Evolutionary conservation across 768 basidiomycete genomes (phyloP).

Genomic region (Lanmaoa rubissima): DNA sequence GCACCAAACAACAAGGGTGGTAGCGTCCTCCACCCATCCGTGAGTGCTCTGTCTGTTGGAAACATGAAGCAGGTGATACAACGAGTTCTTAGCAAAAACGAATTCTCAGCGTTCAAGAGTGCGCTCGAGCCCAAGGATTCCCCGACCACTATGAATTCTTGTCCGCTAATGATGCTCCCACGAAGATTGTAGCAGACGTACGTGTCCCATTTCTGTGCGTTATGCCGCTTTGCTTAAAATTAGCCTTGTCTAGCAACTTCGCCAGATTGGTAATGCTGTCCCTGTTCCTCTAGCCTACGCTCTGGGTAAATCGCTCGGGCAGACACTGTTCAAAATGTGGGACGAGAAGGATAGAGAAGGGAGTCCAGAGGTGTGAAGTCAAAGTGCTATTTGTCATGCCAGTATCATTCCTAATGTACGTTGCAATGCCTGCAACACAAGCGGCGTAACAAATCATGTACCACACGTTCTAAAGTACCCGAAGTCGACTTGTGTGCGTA

Average conservation of each 20-base stretch:
- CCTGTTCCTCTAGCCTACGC: slow-evolving; percentile 68
- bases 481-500: not conserved
- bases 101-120: slow-evolving; percentile 62
- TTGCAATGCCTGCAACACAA: not conserved
- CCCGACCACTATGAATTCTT: slow-evolving; percentile 67
- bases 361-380: slow-evolving; percentile 40
- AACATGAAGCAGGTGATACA: not conserved
- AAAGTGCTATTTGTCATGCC: not conserved
- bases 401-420: slow-evolving; percentile 4
- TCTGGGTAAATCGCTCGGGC: slow-evolving; percentile 48
- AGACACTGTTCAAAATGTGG: slow-evolving; percentile 48
- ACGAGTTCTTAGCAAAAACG: slow-evolving; percentile 58
- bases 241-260: slow-evolving; percentile 51
- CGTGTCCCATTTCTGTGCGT: slow-evolving; percentile 22
- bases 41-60: slow-evolving; percentile 21
- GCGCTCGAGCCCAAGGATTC: slow-evolving; percentile 76
- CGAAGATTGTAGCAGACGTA: slow-evolving; percentile 50
- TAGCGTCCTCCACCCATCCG: slow-evolving; percentile 45
- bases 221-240: not conserved
- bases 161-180: slow-evolving; percentile 40
- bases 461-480: not conserved
- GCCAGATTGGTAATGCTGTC: slow-evolving; percentile 81
- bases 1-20: slow-evolving; percentile 50
- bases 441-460: slow-evolving; percentile 1
- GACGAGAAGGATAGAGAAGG: slow-evolving; percentile 40